Evolutionary conservation across 78 protist genomes (phyloP), one percentile per base, ranked within the genome.

Genomic region (Creolimax fragrantissima): DNA sequence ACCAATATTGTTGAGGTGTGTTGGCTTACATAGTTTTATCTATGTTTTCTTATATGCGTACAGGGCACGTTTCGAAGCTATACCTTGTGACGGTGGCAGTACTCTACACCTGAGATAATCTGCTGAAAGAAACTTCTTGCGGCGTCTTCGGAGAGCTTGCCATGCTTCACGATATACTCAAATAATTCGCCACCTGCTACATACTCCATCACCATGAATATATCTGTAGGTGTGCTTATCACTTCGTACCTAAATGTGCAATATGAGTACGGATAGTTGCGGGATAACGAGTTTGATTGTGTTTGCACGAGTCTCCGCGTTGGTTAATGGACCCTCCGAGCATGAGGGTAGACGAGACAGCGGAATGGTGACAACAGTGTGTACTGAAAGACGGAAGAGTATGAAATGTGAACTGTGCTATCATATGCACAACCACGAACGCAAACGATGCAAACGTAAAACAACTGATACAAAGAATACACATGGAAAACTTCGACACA

Each of bases 131-230:
- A 94, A 44, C 89, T 5, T 24, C 99, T 90, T 37, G 99, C 98
- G 42, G 95, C 97, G 4, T 86, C 94, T 41, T 99, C 99, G 2
- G 90, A 39, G 41, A 88, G 35, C 4, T 95, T 95, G 3, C 99
- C 99, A 35, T 97, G 92, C 67, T 95, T 92, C n/a, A 97, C 98
- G 35, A 99, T 99, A 94, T 97, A 98, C n/a, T 98, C 99, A 89
- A 98, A 99, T 32, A 99, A 94, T 66, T 99, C 99, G 0, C 99
- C 99, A n/a, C 99, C 98, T 2, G 97, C 44, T 2, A 97, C 99
- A 44, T 95, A 97, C 83, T 97, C 99, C 97, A 97, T 96, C 32
- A 97, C 93, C 98, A 98, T 94, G 92, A 95, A 99, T 6, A 98
- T 99, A 92, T 97, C 98, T 2, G 97, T 95, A 2, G 96, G 94